Conservation (phyloP, 2,329 filamentous ascomycete genomes). For the Mycosphaerella arachidis region DNA sequence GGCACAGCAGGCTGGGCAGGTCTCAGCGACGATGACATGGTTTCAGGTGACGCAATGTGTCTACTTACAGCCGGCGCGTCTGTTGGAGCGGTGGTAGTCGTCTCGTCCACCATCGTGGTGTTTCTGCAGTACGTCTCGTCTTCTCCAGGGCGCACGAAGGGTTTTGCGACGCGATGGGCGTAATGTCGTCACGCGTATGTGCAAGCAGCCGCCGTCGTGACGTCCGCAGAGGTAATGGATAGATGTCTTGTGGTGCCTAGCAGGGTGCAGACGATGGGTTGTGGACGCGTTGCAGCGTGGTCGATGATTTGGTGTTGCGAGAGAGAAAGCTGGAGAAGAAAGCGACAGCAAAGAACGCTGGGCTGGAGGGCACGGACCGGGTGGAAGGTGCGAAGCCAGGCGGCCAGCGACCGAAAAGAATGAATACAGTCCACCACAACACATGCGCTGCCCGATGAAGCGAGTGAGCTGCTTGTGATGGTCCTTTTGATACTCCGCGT, state of each 20-base stretch:
- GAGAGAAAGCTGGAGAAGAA: constrained; percentile 10
- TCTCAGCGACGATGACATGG: constrained; percentile 21
- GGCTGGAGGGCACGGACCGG: neutral
- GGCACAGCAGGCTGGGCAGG: constrained; percentile 19
- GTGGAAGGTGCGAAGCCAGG: constrained; percentile 5
- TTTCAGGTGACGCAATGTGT: constrained; percentile 6
- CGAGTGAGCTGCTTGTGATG: constrained; percentile 24
- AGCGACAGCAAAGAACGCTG: constrained; percentile 1
- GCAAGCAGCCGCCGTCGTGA: constrained; percentile 8
- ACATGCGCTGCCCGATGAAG: constrained; percentile 9
- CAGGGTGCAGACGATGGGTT: constrained; percentile 15
- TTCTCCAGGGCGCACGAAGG: constrained; percentile 12
- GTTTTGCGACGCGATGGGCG: constrained; percentile 24
- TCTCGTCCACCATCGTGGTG: constrained; percentile 31
- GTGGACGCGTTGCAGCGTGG: constrained; percentile 18
- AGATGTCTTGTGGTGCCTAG: constrained; percentile 4
- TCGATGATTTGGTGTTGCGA: constrained; percentile 19
- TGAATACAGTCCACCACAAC: constrained; percentile 6
- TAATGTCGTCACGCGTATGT: constrained; percentile 17
- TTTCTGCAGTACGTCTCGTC: constrained; percentile 10
- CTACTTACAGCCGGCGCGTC: constrained; percentile 28
- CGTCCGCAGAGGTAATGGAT: constrained; percentile 9
- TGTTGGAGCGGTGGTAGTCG: constrained; percentile 22
- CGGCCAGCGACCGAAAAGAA: constrained; percentile 1
- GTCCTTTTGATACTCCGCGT: constrained; percentile 24